Conservation (phyloP, 805 yeast species). For the Isabelozyma rhagii region DNA sequence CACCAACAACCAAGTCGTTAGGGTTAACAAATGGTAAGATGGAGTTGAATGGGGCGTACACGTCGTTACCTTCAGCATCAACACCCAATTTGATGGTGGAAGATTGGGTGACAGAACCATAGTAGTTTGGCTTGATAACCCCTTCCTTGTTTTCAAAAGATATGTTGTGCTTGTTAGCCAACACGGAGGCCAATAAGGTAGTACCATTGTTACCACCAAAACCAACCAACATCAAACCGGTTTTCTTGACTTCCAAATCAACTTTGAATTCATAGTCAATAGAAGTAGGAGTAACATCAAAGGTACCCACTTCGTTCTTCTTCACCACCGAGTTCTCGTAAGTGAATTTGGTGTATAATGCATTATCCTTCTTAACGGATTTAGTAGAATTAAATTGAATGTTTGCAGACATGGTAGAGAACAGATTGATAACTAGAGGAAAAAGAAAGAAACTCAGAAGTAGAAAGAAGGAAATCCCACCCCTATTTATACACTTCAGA, state of each 20-base stretch:
- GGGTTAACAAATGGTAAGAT: slow-evolving; percentile 87
- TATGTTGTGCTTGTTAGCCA: slow-evolving; percentile 79
- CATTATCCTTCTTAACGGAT: slow-evolving; percentile 46
- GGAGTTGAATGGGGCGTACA: slow-evolving; percentile 88
- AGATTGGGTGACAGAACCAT: slow-evolving; percentile 92
- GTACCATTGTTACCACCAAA: slow-evolving; percentile 97
- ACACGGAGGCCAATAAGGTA: slow-evolving; percentile 78
- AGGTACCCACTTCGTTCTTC: slow-evolving; percentile 47
- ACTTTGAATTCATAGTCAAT: slow-evolving; percentile 82
- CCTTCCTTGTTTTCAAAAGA: slow-evolving; percentile 83
- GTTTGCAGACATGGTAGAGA: slow-evolving; percentile 22
- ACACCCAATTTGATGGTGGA: slow-evolving; percentile 88
- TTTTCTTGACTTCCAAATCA: slow-evolving; percentile 75
- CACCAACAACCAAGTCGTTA: slow-evolving; percentile 84
- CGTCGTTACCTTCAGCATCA: slow-evolving; percentile 75
- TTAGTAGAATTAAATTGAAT: slow-evolving; percentile 58
- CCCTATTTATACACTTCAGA: slow-evolving; percentile 11
- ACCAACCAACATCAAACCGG: slow-evolving; percentile 89
- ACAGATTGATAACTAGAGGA: neutral
- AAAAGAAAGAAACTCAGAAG: neutral
- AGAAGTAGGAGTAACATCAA: slow-evolving; percentile 65
- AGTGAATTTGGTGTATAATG: slow-evolving; percentile 59
- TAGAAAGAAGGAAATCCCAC: slow-evolving; percentile 1
- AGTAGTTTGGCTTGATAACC: slow-evolving; percentile 70
- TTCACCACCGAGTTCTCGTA: slow-evolving; percentile 77